Evolutionary conservation across 176 grass and related monocot species (phyloP), one percentile per base, ranked within the genome.

Genomic region (Ananas comosus): DNA sequence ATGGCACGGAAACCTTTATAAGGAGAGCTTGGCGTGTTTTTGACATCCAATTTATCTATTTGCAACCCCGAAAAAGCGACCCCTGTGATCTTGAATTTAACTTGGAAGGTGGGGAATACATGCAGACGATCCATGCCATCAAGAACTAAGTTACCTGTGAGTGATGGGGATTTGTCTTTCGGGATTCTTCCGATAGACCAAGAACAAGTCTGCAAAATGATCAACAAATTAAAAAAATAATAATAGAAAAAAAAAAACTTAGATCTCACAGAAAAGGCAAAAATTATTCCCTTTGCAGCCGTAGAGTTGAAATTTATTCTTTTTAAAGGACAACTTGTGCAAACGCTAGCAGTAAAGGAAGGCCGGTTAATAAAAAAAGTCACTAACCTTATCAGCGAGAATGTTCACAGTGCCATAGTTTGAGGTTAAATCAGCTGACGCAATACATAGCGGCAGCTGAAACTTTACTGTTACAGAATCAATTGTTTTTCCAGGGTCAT

Each of bases 401-500:
- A 97, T 86, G 72, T 97, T 84, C 3, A 92, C 84, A 24, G 89
- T 92, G 70, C 94, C 94, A 12, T 97, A 81, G 51, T 92, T 97
- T 80, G 94, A 75, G 25, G 73, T 92, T 83, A 97, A 77, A 78
- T 97, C 87, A 11, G 94, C 94, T 79, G 94, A 97, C 73, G 83
- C 79, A 66, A 97, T 84, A 74, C 83, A 80, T 11, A 74, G 70
- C 42, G 93, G 93, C 77, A 97, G 69, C 53, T 78, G 79, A 87
- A 97, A 97, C 72, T 90, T 76, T 17, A 97, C 79, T 2, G n/a
- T 72, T 77, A 97, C 92, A 72, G 93, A 97, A 73, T 92, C 93
- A 63, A 97, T 90, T 73, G 93, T 64, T 76, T 97, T 97, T 73
- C 93, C 93, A 78, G 86, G 86, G 87, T 97, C 93, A 76, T 97